These are phyloP conservation scores for Trichoderma sp. DNA, from an alignment of 2,329 filamentous ascomycete species.

Conservation along the genomic window DNA sequence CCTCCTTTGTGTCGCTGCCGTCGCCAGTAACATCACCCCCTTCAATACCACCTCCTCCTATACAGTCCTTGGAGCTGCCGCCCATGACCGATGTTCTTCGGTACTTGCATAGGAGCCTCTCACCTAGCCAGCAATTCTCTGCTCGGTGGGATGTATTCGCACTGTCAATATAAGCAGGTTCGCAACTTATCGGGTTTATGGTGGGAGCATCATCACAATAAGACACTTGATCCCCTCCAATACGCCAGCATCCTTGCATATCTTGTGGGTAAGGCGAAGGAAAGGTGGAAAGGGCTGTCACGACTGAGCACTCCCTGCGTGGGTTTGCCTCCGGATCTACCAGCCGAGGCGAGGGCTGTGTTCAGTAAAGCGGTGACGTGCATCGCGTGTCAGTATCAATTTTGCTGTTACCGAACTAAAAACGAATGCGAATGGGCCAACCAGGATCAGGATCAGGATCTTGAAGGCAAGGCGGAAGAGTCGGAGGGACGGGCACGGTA, in stretches of 20 bases:
- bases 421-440: slow-evolving; percentile 33
- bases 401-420: slow-evolving; percentile 27
- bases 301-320: slow-evolving; percentile 34
- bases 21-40: not conserved
- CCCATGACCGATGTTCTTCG: slow-evolving; percentile 17
- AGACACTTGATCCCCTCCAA: slow-evolving; percentile 25
- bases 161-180: slow-evolving; percentile 29
- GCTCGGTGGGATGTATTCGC: slow-evolving; percentile 29
- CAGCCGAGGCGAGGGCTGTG: slow-evolving; percentile 22
- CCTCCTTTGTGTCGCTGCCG: not conserved
- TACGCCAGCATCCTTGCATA: slow-evolving; percentile 38
- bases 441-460: not conserved
- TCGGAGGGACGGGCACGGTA: not conserved
- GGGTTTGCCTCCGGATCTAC: slow-evolving; percentile 28
- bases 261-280: slow-evolving; percentile 33
- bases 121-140: slow-evolving; percentile 26
- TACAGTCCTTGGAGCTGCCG: not conserved
- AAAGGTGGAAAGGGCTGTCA: slow-evolving; percentile 12
- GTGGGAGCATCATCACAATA: slow-evolving; percentile 28
- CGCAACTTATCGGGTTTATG: slow-evolving; percentile 32
- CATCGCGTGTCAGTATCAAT: slow-evolving; percentile 36
- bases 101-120: slow-evolving; percentile 31
- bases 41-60: not conserved
- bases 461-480: not conserved
- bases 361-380: slow-evolving; percentile 31